These are phyloP conservation scores for Verticillium dahliae DNA, from an alignment of 2,329 filamentous ascomycete species.

Conservation along the genomic window DNA sequence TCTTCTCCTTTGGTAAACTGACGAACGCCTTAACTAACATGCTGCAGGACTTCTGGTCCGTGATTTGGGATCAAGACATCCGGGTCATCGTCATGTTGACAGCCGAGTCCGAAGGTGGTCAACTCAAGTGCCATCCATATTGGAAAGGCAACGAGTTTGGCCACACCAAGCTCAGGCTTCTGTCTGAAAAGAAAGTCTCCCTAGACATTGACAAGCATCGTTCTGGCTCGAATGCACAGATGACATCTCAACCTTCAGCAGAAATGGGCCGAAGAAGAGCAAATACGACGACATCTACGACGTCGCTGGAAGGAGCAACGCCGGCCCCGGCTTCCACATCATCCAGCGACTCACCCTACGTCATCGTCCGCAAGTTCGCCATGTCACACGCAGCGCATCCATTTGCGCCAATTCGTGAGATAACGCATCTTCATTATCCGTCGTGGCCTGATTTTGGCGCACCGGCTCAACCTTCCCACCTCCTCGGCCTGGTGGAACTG, in stretches of 20 bases:
- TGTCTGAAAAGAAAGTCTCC: constrained; percentile 78
- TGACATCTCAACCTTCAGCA: constrained; percentile 5
- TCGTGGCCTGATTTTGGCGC: constrained; percentile 98
- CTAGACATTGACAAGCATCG: constrained; percentile 59
- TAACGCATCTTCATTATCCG: constrained; percentile 90
- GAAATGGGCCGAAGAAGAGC: constrained; percentile 19
- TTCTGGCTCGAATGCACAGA: constrained; percentile 11
- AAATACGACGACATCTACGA: constrained; percentile 21
- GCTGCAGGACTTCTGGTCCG: constrained; percentile 87
- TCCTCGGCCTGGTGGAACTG: constrained; percentile 84
- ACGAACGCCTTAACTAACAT: background rate
- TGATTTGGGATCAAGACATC: constrained; percentile 94
- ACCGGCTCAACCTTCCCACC: constrained; percentile 79
- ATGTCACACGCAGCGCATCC: constrained; percentile 70
- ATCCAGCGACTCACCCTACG: constrained; percentile 59
- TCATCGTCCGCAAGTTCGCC: constrained; percentile 81
- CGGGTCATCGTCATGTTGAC: constrained; percentile 95
- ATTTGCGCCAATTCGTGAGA: constrained; percentile 80
- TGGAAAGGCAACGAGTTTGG: constrained; percentile 81
- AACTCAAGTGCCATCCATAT: constrained; percentile 91
- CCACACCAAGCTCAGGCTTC: constrained; percentile 62
- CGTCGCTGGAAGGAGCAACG: constrained; percentile 18
- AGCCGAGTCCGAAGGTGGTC: constrained; percentile 86
- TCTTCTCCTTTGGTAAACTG: too few relatives aligned
- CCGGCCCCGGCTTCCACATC: constrained; percentile 15